Evolutionary conservation across 305 asterid species (phyloP), one percentile per base, ranked within the genome.

Genomic region (Striga hermonthica): DNA sequence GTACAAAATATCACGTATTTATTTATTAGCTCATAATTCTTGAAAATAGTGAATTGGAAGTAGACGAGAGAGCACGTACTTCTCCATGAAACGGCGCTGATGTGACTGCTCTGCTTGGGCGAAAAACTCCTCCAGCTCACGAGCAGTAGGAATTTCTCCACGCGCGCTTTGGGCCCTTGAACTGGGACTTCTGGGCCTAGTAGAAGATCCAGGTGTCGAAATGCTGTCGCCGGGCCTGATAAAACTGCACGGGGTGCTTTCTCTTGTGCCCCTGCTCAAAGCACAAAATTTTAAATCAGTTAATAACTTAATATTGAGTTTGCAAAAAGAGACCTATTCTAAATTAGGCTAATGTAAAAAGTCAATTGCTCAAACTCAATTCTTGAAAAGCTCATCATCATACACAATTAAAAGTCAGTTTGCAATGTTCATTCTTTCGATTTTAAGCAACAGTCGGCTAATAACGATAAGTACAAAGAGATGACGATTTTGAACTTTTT

Each of bases 91-190:
- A 49, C 48, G 81, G 39, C 62, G 78, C 66, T 72, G 90, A 14
- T 85, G 84, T 12, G 80, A 74, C 84, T 71, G 81, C 82, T 90
- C 91, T 5, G 76, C 84, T 45, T 56, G 73, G 48, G 83, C 63
- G 49, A 90, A 85, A 67, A 85, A 83, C 0, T 87, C 97, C 63
- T 90, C 90, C 58, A 90, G 69, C 70, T 87, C 97, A 45, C 65
- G 76, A 0, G 76, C 60, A 28, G 90, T 67, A 48, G 91, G 89
- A 41, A 74, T 64, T 50, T 60, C 78, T 69, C 75, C 67, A 9
- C 52, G 65, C 43, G 75, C 76, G 75, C 60, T 73, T 67, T 69
- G 79, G 73, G 71, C 60, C 69, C 76, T 78, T 56, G 38, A 79
- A 69, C 59, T 64, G 52, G 66, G 68, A 36, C 70, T 70, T 65